Base-by-base conservation (phyloP, 192 early-diverging fungal genomes). In the Spizellomyces sp. region DNA sequence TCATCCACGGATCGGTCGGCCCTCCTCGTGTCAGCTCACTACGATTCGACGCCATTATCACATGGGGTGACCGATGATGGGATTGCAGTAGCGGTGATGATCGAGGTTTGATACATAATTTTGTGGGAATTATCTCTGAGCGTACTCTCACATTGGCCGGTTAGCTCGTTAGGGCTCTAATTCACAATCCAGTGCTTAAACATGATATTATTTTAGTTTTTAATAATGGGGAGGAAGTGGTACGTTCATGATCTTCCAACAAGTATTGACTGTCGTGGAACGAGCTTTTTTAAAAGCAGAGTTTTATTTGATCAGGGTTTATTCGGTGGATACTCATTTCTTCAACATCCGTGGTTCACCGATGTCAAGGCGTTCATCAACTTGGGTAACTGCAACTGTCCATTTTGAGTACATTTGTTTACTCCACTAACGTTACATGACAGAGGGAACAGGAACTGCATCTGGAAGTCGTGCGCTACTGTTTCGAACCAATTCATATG, bases 141-240 rank as follows among this genome's bases (percentile, higher is more conserved):
- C 3, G 27, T 3, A 36, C 3, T 36, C 27, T 36, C 27, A 36
- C 27, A 36, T 36, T 36, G 0, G 27, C 27, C 27, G 27, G 27
- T 36, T 36, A 36, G 27, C 27, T 36, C 27, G 27, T 36, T 36
- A 36, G 27, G 27, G 27, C 27, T 36, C 27, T 36, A 36, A 36
- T 36, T 36, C 27, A 36, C 3, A 36, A 36, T 36, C 27, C 27
- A 36, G 27, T 36, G 27, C 27, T 71, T 9, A 19, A 75, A 21
- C 52, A 73, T 47, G 69, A 73, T 19, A 47, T 86, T 41, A 71
- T 86, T 27, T 61, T 86, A 8, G 59, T 70, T 22, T 80, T 86
- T 46, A 82, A 80, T 54, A 84, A 86, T 64, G 82, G 72, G 0
- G 84, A 86, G 58, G 84, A 86, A 59, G 41, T 82, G 45, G 68